phyloP scores from a whole-genome alignment of 1,284 basidiomycete genomes.

The Laetiporus sulphureus region DNA sequence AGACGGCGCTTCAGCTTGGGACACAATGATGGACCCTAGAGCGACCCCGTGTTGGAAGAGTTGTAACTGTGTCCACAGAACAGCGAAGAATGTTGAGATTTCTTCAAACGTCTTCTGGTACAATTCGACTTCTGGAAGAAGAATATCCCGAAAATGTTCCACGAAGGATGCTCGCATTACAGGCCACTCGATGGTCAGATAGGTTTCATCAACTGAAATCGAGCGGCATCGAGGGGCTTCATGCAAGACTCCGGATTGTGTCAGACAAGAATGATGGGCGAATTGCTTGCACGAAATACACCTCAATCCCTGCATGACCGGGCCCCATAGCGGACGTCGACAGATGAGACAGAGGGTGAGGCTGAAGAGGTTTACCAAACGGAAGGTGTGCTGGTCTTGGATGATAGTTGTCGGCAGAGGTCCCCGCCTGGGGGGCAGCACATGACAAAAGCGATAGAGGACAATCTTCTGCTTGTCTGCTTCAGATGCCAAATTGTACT shows the following conservation, averaged over 20 bases:
- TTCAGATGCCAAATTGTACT: slow-evolving; percentile 43
- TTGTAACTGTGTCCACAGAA: slow-evolving; percentile 61
- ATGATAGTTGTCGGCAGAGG: slow-evolving; percentile 19
- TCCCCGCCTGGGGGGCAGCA: slow-evolving; percentile 31
- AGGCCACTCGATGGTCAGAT: slow-evolving; percentile 45
- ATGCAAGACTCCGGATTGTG: slow-evolving; percentile 14
- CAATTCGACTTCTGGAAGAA: slow-evolving; percentile 38
- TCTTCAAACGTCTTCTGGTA: slow-evolving; percentile 55
- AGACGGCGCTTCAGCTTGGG: slow-evolving; percentile 27
- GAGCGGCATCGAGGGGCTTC: slow-evolving; percentile 34
- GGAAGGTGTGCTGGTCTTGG: slow-evolving; percentile 41
- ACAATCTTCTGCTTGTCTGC: slow-evolving; percentile 46
- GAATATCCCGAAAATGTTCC: slow-evolving; percentile 41
- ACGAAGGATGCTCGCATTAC: slow-evolving; percentile 48
- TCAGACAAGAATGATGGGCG: slow-evolving; percentile 51
- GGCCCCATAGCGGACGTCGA: slow-evolving; percentile 67
- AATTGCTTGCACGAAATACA: slow-evolving; percentile 60
- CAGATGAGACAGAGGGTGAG: slow-evolving; percentile 65
- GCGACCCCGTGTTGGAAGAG: slow-evolving; percentile 60
- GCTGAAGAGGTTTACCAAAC: slow-evolving; percentile 62
- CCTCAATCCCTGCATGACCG: slow-evolving; percentile 50
- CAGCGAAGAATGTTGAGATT: slow-evolving; percentile 48
- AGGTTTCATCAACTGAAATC: slow-evolving; percentile 32
- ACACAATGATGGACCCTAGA: slow-evolving; percentile 51
- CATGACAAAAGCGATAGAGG: slow-evolving; percentile 51